Evolutionary conservation across 1,139 yeast genomes (phyloP).

Genomic region (Blastobotrys indianensis): DNA sequence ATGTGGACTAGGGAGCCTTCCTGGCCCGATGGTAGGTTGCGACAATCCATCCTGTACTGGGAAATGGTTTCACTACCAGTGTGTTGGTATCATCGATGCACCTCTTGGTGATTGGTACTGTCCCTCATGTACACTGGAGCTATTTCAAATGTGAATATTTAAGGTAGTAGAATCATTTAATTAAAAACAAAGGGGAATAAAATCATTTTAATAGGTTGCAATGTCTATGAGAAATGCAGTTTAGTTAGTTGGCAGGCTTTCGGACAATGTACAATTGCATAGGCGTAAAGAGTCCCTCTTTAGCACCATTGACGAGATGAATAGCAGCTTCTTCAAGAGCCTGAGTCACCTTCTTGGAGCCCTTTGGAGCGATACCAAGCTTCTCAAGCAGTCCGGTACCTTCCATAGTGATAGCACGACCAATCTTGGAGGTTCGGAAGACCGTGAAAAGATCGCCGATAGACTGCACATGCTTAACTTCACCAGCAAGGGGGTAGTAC

Average conservation of each 20-base stretch:
- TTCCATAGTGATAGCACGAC: conserved; percentile 79
- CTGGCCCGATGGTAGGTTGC: conserved; percentile 2
- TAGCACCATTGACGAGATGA: conserved; percentile 91
- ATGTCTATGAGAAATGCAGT: no score
- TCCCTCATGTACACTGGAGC: conserved; percentile 3
- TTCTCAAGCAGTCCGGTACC: conserved; percentile 76
- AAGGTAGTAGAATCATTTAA: no score
- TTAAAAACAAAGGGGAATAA: background rate
- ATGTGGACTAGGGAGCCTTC: background rate
- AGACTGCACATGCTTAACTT: conserved; percentile 79
- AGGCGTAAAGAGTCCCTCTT: conserved; percentile 83
- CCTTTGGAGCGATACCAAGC: conserved; percentile 87
- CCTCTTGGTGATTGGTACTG: conserved; percentile 5
- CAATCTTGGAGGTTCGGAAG: conserved; percentile 81
- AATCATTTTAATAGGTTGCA: background rate
- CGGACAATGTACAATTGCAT: conserved; percentile 88
- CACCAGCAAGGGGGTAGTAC: conserved; percentile 97
- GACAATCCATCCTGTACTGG: background rate
- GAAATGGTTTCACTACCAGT: conserved; percentile 5
- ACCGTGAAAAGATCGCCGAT: conserved; percentile 74
- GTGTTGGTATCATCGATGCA: background rate
- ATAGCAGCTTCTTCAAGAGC: conserved; percentile 97
- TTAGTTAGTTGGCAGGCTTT: conserved; percentile 48
- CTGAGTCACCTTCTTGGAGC: conserved; percentile 81
- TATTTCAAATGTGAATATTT: no score